Base-by-base conservation (phyloP, 1,139 yeast genomes). In the Candida glucosophila region DNA sequence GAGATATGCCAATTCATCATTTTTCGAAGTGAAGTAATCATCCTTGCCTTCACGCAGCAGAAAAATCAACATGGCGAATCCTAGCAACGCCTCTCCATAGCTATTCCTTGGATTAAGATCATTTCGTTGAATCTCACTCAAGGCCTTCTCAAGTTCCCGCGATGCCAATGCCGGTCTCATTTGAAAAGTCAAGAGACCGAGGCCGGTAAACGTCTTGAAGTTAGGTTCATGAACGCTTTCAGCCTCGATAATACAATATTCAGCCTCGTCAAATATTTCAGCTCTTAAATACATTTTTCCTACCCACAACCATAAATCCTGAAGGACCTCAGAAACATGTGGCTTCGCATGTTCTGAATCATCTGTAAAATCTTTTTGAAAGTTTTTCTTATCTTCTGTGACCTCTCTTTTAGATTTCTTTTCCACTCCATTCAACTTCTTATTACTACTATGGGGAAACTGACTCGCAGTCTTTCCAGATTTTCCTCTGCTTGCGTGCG, bases 271-370 rank as follows among this genome's bases (percentile, higher is more conserved):
- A 4, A 53, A 36, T 28, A 72, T 55, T 1, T 69, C 76, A 4
- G 71, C 62, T 35, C 73, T 69, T 38, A 71, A 55, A 47, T 82
- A 86, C 19, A 83, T 55, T 21, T 67, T 67, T 2, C 86, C 68
- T 0, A 83, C 66, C 73, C 85, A 73, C 27, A 85, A 49, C 95
- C 95, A 86, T 8, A 82, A 44, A 17, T 63, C 64, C 40, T 77
- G 83, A 27, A 77, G 47, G 7, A 75, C 48, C 32, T 49, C 53
- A 12, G 17, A 5, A 3, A 23, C 22, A 17, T 10, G 33, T 29
- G 10, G 34, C 33, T 9, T 38, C 41, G 20, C 25, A 5, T 37
- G 20, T 20, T 20, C 23, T n/a, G n/a, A 10, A 21, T 7, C 17
- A 13, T 22, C 7, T 11, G 27, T 15, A 12, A 15, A 4, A 8